These are phyloP conservation scores for Rhizoclosmatium globosum DNA, from an alignment of 192 early-diverging fungal species.

Conservation along the genomic window DNA sequence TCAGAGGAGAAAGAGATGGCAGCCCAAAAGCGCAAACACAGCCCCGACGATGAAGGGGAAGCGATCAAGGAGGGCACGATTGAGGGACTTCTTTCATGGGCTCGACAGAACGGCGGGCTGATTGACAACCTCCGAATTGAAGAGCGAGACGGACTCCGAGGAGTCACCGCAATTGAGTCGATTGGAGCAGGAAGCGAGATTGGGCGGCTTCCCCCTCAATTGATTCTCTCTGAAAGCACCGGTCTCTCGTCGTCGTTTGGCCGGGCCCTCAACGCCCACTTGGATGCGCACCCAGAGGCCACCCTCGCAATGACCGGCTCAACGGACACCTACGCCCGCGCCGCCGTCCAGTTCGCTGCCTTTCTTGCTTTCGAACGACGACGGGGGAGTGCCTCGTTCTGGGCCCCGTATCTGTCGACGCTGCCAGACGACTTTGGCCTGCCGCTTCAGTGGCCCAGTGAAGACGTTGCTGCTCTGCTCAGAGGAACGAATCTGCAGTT, in stretches of 20 bases:
- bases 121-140: conserved; percentile 31
- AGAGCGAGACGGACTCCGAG: neutral
- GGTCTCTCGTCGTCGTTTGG: neutral
- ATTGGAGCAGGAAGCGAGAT: conserved; percentile 39
- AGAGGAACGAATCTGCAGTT: conserved; percentile 47
- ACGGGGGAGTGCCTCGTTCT: conserved; percentile 41
- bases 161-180: conserved; percentile 1
- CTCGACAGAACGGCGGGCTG: conserved; percentile 27
- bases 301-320: conserved; percentile 3
- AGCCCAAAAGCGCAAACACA: neutral
- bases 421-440: conserved; percentile 49
- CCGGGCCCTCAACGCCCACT: neutral
- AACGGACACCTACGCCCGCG: conserved; percentile 44
- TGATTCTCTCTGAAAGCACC: conserved; percentile 51
- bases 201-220: conserved; percentile 43
- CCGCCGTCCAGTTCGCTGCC: conserved; percentile 44
- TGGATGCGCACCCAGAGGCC: neutral
- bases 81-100: conserved; percentile 31
- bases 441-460: conserved; percentile 52
- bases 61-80: neutral
- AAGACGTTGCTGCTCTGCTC: conserved; percentile 38
- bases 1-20: neutral
- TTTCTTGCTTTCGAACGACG: conserved; percentile 51
- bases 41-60: neutral
- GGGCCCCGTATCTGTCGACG: conserved; percentile 48